Evolutionary conservation across 2,329 filamentous ascomycete genomes (phyloP), one percentile per base, ranked within the genome.

Genomic region (Hortaea werneckii): DNA sequence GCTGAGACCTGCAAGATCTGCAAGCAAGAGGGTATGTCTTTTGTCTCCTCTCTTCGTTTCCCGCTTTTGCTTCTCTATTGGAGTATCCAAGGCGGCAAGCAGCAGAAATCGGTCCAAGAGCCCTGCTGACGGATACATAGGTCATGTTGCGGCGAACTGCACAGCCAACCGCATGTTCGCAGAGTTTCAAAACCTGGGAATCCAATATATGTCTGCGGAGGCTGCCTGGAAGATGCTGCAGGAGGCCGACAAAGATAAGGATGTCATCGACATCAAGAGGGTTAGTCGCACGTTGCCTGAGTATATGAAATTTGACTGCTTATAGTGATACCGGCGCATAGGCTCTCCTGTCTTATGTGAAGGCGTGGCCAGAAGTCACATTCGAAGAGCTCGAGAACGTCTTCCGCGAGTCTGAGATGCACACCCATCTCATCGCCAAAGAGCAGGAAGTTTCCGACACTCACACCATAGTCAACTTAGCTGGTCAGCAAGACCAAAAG

Each of bases 401-500:
- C 1, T 74, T 87, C 59, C 77, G 82, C 5, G 54, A 63, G 1
- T 67, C 77, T 37, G 59, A 67, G 0, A 70, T 83, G 48, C 64
- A 65, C 3, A 65, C 83, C 10, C 82, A 74, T 65, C 65, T 87
- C 44, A 82, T 86, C 52, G 78, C 78, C 5, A 58, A 84, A 67
- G 75, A 77, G 52, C 65, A 75, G 30, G 61, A 72, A 5, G 62
- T 83, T 29, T 59, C 71, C 0, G 58, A 66, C 1, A 78, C 79
- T 5, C 74, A 80, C 53, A 84, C 79, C 49, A 82, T 83, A 64
- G 83, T 86, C 77, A 81, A 86, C 52, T 67, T 85, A 1, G 81
- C 86, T 57, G 83, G 83, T 5, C 77, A 83, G 43, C 54, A 67
- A 12, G 68, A 71, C 47, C 70, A 72, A 58, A 69, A 71, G 49